phyloP scores from a whole-genome alignment of 2,329 filamentous ascomycete species.

The Stachybotrys elegans region DNA sequence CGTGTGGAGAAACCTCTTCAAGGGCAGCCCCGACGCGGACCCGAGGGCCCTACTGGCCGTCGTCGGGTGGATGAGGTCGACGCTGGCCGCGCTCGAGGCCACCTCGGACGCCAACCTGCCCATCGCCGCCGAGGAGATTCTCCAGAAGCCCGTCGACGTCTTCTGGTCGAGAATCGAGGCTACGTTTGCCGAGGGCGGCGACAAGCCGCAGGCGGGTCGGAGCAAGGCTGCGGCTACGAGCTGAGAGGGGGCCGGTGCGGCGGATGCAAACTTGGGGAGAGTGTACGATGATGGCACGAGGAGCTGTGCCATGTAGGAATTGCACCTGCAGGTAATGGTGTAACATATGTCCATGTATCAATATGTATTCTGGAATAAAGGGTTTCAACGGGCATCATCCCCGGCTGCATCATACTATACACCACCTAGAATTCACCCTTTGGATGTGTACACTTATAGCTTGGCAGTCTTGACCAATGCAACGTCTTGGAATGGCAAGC shows the following conservation, averaged over 20 bases:
- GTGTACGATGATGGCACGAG: too few species aligned
- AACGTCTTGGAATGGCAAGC: constrained; percentile 53
- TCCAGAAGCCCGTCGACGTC: constrained; percentile 29
- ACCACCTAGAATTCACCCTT: too few species aligned
- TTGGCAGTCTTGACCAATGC: constrained; percentile 29
- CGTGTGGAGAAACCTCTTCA: constrained; percentile 91
- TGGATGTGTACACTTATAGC: constrained; percentile 19
- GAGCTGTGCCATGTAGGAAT: too few species aligned
- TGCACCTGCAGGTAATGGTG: too few species aligned
- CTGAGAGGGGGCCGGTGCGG: too few species aligned
- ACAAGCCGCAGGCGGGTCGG: constrained; percentile 6
- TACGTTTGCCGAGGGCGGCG: constrained; percentile 29
- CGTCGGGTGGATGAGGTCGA: constrained; percentile 51
- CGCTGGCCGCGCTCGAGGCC: constrained; percentile 42
- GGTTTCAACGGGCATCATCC: too few species aligned
- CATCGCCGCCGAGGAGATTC: constrained; percentile 23
- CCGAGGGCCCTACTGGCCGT: constrained; percentile 46
- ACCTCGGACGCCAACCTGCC: constrained; percentile 39
- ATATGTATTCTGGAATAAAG: too few species aligned
- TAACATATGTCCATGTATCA: too few species aligned
- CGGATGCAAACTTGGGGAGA: too few species aligned
- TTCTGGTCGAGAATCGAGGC: constrained; percentile 40
- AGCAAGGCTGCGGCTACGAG: constrained; percentile 10
- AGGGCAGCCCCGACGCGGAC: constrained; percentile 55
- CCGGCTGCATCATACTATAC: too few species aligned